phyloP scores from a whole-genome alignment of 495 filamentous ascomycete species.

The Glarea lozoyensis region DNA sequence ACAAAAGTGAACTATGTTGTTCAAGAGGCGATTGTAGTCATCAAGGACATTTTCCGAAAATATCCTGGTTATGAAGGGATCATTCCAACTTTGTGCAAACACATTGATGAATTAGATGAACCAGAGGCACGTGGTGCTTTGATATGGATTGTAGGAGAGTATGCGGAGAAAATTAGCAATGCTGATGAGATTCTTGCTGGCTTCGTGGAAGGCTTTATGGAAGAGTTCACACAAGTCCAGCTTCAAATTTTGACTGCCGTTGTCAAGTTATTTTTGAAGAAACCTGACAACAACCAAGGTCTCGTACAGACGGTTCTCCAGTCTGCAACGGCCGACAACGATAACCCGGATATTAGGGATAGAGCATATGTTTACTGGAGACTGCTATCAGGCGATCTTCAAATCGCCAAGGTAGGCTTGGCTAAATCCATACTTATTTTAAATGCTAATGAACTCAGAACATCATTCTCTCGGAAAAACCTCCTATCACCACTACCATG shows the following conservation, averaged over 20 bases:
- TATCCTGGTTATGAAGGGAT: constrained; percentile 98
- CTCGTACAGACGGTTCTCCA: constrained; percentile 92
- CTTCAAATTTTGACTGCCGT: constrained; percentile 93
- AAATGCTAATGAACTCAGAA: constrained; percentile 40
- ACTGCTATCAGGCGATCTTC: constrained; percentile 83
- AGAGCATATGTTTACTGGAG: constrained; percentile 98
- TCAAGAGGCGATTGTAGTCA: constrained; percentile 94
- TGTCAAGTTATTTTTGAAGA: constrained; percentile 95
- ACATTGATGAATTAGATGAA: constrained; percentile 95
- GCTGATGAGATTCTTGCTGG: constrained; percentile 80
- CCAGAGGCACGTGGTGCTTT: constrained; percentile 83
- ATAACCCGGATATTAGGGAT: constrained; percentile 95
- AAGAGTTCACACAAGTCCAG: constrained; percentile 90
- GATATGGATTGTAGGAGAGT: constrained; percentile 98
- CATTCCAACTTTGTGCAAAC: constrained; percentile 91
- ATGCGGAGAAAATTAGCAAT: constrained; percentile 97
- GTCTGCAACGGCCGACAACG: constrained; percentile 83
- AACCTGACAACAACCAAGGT: constrained; percentile 77
- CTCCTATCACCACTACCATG: constrained; percentile 88
- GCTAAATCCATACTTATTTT: neutral
- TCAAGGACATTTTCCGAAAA: constrained; percentile 97
- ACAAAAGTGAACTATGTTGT: constrained; percentile 99
- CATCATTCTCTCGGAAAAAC: constrained; percentile 89
- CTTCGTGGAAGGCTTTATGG: constrained; percentile 87
- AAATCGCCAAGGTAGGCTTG: constrained; percentile 62